Evolutionary conservation across 164 flowering plant species (phyloP), one percentile per base, ranked within the genome.

Genomic region (Magnolia sinica): DNA sequence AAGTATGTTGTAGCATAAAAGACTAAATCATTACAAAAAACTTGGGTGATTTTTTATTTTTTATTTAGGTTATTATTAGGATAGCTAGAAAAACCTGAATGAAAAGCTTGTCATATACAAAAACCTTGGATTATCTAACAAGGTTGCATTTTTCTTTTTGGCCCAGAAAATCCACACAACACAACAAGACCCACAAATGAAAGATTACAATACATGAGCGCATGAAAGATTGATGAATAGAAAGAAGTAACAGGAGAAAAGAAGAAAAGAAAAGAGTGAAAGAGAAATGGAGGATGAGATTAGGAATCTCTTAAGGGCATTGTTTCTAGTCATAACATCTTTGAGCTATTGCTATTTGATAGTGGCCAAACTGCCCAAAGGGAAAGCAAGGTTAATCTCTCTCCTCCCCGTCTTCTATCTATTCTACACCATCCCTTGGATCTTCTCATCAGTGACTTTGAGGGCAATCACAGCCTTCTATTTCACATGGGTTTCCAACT

Each of bases 401-500:
- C 2, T 87, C 9, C 72, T 84, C 24, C 93, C 90, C 1, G n/a
- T 90, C 3, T 51, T 88, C 27, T 51, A 13, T 49, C 80, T 87
- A 78, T 87, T 86, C 72, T 29, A 84, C 49, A 20, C 55, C 64
- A 85, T 88, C 0, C 91, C 93, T 50, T 83, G 86, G 61, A 20
- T 31, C 4, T 76, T 89, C 69, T 16, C 45, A 31, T 79, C 89
- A 52, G 8, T 82, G 2, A 77, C 77, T 70, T 75, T 86, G 1
- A 68, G 77, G 2, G 89, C 84, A 18, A 45, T 24, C 23, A 70
- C 85, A 1, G 77, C 72, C 8, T 84, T 87, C 80, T 79, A 79
- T 77, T n/a, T 89, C 29, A 68, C 85, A 1, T 90, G 93, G 93
- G 87, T 90, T 7, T 87, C 83, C 8, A 88, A 83, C 66, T 90